phyloP scores from a whole-genome alignment of 192 early-diverging fungal species.

The Gigaspora rosea region DNA sequence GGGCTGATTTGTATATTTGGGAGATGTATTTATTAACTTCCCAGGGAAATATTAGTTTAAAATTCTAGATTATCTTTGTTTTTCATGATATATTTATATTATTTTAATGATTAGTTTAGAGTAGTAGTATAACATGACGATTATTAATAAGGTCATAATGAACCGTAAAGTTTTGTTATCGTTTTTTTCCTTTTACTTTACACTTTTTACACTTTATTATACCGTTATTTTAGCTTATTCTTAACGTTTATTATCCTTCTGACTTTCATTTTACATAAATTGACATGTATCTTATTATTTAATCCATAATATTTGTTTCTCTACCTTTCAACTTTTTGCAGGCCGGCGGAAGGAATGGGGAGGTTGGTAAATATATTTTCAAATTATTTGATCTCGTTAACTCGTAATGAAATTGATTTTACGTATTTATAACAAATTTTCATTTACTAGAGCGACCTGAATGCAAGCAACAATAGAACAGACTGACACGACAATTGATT shows the following conservation, averaged over 20 bases:
- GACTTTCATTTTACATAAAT: neutral
- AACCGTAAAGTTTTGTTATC: too few relatives aligned
- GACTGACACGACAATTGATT: neutral
- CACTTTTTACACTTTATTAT: too few relatives aligned
- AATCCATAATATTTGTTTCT: neutral
- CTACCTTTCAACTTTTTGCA: neutral
- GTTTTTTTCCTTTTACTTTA: too few relatives aligned
- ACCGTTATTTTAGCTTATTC: too few relatives aligned
- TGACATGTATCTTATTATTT: neutral
- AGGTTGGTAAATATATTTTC: constrained; percentile 16
- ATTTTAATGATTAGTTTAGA: too few relatives aligned
- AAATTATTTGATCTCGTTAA: neutral
- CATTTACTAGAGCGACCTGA: constrained; percentile 5
- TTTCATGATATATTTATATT: too few relatives aligned
- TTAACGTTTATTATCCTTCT: neutral
- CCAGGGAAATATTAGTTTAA: too few relatives aligned
- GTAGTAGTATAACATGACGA: too few relatives aligned
- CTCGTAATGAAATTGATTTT: neutral
- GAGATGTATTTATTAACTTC: neutral
- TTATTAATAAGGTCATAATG: too few relatives aligned
- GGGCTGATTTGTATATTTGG: neutral
- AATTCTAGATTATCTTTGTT: too few relatives aligned
- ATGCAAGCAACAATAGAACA: constrained; percentile 25
- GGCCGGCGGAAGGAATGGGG: constrained; percentile 4
- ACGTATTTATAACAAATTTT: neutral